Evolutionary conservation across 225 moss, liverwort and hornwort species (phyloP), one percentile per base, ranked within the genome.

Genomic region (Pleurozium schreberi): DNA sequence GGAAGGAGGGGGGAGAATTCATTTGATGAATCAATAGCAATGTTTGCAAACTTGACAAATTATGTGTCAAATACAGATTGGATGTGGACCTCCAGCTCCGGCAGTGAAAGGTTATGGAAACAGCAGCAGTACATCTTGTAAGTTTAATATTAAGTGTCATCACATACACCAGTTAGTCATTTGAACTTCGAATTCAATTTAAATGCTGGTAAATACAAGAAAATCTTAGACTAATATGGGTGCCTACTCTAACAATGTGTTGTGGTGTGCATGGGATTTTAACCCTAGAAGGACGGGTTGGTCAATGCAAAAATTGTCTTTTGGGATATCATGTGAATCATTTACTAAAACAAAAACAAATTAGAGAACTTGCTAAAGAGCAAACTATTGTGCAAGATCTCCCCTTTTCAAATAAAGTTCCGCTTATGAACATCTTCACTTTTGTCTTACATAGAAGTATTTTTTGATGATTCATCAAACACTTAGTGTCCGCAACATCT

Each of bases 11-110:
- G 2, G 16, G 15, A 69, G 11, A 18, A 38, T 30, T 21, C 14
- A 53, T 79, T 17, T 40, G 18, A 58, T 55, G 11, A 42, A 18
- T 15, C 2, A 10, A 21, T 70, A 21, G 30, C 4, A 30, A 84
- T 12, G 16, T 60, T 6, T 25, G 18, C 34, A 33, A 28, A 50
- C 50, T 33, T 75, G 34, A 50, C 3, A 1, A 75, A 34, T 22
- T 34, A 21, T 3, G 2, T 50, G 20, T 50, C n/a, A 66, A 40
- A 40, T 70, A 87, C 36, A 92, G 90, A 93, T 93, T 92, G 93
- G 92, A 65, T 93, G 93, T 83, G 93, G 93, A 85, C 92, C 92
- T 74, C 88, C 87, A 21, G 87, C 93, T 28, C 92, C 89, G 1
- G 87, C 85, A n/a, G 30, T 93, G 14, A 93, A 93, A 82, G 83